Conservation (phyloP, 495 filamentous ascomycete genomes). For the Cercophora newfieldiana region DNA sequence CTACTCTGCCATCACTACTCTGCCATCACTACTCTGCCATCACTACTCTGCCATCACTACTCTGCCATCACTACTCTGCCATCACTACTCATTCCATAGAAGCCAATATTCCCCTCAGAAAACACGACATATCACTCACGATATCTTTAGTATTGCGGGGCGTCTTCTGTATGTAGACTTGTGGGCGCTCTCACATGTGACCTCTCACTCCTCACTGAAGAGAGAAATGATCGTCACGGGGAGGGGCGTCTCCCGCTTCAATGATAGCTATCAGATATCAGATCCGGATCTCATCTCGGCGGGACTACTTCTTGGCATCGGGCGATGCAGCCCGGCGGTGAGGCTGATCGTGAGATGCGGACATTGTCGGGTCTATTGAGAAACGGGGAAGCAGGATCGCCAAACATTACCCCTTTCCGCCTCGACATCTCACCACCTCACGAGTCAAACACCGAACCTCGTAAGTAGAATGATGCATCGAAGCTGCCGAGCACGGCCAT, state of each 20-base stretch:
- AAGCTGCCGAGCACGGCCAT: background rate
- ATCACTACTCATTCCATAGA: no score
- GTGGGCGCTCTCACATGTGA: no score
- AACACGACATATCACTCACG: no score
- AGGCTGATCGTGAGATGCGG: background rate
- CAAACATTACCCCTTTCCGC: background rate
- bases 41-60: no score
- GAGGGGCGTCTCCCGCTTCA: background rate
- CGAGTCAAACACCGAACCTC: background rate
- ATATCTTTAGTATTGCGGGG: background rate
- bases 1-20: no score
- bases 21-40: no score
- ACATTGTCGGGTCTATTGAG: background rate
- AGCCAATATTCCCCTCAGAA: no score
- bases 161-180: no score
- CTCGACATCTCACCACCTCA: background rate
- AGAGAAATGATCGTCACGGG: background rate
- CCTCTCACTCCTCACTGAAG: background rate
- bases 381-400: background rate
- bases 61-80: no score
- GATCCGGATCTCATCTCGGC: constrained; percentile 13
- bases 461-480: background rate
- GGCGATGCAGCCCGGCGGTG: background rate
- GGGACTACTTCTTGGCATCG: background rate
- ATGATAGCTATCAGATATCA: background rate